Conservation (phyloP, 129 eudicot genomes). For the Sambucus nigra region DNA sequence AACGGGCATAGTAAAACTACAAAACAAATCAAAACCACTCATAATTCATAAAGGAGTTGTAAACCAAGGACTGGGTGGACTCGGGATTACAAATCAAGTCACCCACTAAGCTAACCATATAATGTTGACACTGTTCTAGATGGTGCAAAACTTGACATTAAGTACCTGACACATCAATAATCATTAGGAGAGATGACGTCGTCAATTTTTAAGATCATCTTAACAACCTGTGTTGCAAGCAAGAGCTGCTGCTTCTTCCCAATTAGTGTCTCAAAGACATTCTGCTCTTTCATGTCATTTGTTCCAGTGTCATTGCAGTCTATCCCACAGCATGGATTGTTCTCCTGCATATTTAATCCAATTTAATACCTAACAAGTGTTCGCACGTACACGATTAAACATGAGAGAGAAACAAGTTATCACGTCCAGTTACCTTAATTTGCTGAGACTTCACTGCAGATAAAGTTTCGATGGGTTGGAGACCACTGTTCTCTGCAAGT, state of each 20-base stretch:
- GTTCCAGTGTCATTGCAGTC: conserved; percentile 93
- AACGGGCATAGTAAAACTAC: conserved; percentile 6
- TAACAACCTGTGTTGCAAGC: conserved; percentile 96
- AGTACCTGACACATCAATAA: conserved; percentile 29
- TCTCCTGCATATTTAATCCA: conserved; percentile 51
- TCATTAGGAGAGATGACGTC: conserved; percentile 88
- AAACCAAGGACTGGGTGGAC: conserved; percentile 14
- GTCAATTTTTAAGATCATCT: conserved; percentile 96
- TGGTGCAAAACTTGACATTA: conserved; percentile 16
- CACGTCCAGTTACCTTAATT: conserved; percentile 58
- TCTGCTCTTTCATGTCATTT: conserved; percentile 93
- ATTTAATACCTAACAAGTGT: neutral
- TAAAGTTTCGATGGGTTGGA: conserved; percentile 85
- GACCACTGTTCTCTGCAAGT: conserved; percentile 96
- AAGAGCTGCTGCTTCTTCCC: conserved; percentile 97
- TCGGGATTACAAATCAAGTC: no score
- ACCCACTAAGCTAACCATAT: neutral
- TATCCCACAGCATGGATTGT: conserved; percentile 76
- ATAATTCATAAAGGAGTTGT: neutral
- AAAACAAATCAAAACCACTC: conserved; percentile 6
- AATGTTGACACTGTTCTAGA: conserved; percentile 16
- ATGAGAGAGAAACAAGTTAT: neutral
- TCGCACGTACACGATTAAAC: neutral
- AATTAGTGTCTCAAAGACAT: conserved; percentile 85
- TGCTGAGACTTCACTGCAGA: conserved; percentile 93